A percentile compares a stretch with the other conserved stretches of the same genome.
These are phyloP conservation scores for Lichtheimia ornata DNA, from an alignment of 371 early-diverging fungal species.

Conservation along the genomic window DNA sequence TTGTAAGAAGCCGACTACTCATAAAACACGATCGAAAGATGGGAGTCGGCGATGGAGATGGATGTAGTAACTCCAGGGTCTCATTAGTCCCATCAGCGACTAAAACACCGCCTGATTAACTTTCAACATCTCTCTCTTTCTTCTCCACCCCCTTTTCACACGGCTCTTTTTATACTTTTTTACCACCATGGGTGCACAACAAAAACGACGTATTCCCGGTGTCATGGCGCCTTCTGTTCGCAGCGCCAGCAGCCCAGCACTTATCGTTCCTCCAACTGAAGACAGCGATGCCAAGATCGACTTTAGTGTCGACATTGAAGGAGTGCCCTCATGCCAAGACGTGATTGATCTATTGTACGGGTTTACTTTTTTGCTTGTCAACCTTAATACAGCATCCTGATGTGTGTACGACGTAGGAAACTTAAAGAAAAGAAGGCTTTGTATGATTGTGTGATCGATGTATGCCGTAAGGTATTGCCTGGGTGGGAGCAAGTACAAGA, in stretches of 20 bases:
- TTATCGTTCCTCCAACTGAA: conserved; percentile 1
- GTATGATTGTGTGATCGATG: conserved; percentile 5
- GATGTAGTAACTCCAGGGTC: too few species aligned
- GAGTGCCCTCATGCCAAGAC: conserved; percentile 16
- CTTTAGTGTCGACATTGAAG: conserved; percentile 4
- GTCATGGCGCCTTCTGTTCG: conserved; percentile 13
- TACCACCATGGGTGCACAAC: neutral
- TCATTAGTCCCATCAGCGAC: too few species aligned
- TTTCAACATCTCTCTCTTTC: too few species aligned
- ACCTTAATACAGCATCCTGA: neutral
- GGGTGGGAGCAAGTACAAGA: conserved; percentile 14
- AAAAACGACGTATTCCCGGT: conserved; percentile 11
- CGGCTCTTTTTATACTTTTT: too few species aligned
- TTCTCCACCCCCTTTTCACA: too few species aligned
- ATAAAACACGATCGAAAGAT: too few species aligned
- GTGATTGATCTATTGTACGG: conserved; percentile 20
- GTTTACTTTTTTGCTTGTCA: neutral
- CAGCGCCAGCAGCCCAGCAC: conserved; percentile 14
- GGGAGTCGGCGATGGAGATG: too few species aligned
- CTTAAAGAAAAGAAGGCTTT: conserved; percentile 17
- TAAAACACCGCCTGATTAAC: too few species aligned
- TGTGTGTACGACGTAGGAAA: conserved; percentile 6
- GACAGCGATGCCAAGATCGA: neutral
- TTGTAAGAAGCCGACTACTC: too few species aligned
- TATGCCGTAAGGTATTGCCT: conserved; percentile 17